These are phyloP conservation scores for Coemansia sp. DNA, from an alignment of 192 early-diverging fungal species.

Conservation along the genomic window DNA sequence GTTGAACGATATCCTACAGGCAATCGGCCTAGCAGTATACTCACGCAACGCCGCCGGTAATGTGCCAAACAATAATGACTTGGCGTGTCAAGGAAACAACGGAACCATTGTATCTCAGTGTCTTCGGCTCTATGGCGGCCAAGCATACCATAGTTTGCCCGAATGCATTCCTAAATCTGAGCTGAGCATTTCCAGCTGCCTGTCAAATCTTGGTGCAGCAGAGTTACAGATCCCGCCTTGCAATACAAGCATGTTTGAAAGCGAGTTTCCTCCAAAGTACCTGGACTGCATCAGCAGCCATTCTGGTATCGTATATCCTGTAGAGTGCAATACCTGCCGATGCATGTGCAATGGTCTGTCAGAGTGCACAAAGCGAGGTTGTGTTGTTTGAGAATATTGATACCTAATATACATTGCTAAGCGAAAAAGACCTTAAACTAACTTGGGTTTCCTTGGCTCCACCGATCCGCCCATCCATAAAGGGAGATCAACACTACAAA, in stretches of 20 bases:
- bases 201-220: background rate
- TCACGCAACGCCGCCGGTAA: too few species aligned
- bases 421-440: slow-evolving; percentile 14
- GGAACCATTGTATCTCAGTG: slow-evolving; percentile 16
- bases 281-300: slow-evolving; percentile 14
- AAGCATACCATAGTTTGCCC: slow-evolving; percentile 5
- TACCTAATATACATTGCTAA: background rate
- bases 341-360: slow-evolving; percentile 23
- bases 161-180: background rate
- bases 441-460: slow-evolving; percentile 25
- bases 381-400: background rate
- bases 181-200: slow-evolving; percentile 3
- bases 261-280: slow-evolving; percentile 17
- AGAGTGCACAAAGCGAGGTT: slow-evolving; percentile 23
- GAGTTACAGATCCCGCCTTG: slow-evolving; percentile 11
- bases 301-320: slow-evolving; percentile 14
- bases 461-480: slow-evolving; percentile 38
- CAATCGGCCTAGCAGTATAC: too few species aligned
- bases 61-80: too few species aligned
- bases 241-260: slow-evolving; percentile 5
- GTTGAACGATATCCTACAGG: too few species aligned
- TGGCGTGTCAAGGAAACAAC: slow-evolving; percentile 26
- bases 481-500: slow-evolving; percentile 43
- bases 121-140: slow-evolving; percentile 25
- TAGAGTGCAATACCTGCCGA: slow-evolving; percentile 21